Base-by-base conservation (phyloP, 768 basidiomycete genomes). In the Holtermanniella nyarrowii region DNA sequence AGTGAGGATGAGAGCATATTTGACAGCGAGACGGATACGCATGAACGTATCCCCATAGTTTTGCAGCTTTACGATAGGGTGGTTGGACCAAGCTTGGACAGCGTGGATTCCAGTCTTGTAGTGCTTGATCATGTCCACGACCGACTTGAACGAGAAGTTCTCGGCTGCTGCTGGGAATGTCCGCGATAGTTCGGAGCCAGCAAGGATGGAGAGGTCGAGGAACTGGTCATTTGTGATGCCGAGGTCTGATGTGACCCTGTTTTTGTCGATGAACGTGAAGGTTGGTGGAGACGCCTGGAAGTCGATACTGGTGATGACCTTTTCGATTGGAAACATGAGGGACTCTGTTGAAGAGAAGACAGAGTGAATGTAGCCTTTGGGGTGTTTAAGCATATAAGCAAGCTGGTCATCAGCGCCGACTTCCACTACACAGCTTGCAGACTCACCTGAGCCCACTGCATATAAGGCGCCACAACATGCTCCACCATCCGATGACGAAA, bases 401-500 rank as follows among this genome's bases (percentile, higher is more conserved):
- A 99, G 77, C 90, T 96, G 64, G 27, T 26, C 31, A 18, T 20
- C 22, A 18, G 24, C 39, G 42, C 3, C 41, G 13, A 26, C 2
- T 18, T 26, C 57, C 50, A 58, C 10, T 5, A 46, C 23, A 23
- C 10, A 26, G 16, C 13, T 23, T 5, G 16, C 1, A 4, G 41
- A 77, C 84, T 62, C 67, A 91, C 91, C 80, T 97, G 93, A 42
- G 93, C 86, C 84, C 87, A 89, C 27, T 90, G 84, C 48, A 88
- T 76, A 72, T 97, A 97, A 11, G 95, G 95, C 43, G 95, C 91
- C 53, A 96, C 83, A 44, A 97, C 78, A 68, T 90, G 97, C 74
- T 97, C 93, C 53, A 95, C 90, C 60, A 87, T 87, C 42, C 93
- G 78, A 73, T 96, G 86, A 68, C 88, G 82, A 73, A 97, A 95